These are phyloP conservation scores for Coemansia sp. DNA, from an alignment of 192 early-diverging fungal species.

Conservation along the genomic window DNA sequence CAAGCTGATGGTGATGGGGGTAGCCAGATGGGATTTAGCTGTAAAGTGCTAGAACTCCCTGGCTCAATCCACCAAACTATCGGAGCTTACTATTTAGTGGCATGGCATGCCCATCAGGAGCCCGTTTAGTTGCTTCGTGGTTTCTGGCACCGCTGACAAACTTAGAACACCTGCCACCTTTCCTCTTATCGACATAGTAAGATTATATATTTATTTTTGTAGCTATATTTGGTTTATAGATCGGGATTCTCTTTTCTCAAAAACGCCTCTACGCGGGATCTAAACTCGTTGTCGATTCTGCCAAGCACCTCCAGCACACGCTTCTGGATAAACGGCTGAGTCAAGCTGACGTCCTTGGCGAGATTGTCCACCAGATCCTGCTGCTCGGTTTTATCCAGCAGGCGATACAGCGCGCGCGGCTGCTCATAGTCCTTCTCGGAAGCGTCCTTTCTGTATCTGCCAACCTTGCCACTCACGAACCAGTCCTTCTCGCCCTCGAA, in stretches of 20 bases:
- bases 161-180: too few species aligned
- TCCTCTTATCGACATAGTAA: too few species aligned
- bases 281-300: neutral
- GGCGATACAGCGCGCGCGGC: slow-evolving; percentile 56
- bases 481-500: slow-evolving; percentile 32
- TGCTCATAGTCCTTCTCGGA: slow-evolving; percentile 65
- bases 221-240: neutral
- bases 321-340: slow-evolving; percentile 57
- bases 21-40: slow-evolving; percentile 21
- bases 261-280: too few species aligned
- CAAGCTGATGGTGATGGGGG: slow-evolving; percentile 32
- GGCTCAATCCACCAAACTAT: too few species aligned
- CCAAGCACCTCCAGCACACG: neutral
- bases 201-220: too few species aligned
- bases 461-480: slow-evolving; percentile 50
- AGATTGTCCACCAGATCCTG: slow-evolving; percentile 61
- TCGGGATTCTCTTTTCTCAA: too few species aligned
- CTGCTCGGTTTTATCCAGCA: slow-evolving; percentile 31
- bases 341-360: slow-evolving; percentile 53
- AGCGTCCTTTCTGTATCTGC: slow-evolving; percentile 51
- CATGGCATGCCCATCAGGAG: too few species aligned
- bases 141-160: too few species aligned
- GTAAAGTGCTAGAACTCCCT: too few species aligned
- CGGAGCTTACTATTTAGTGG: too few species aligned
- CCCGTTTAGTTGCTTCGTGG: too few species aligned